Conservation (phyloP, 1,139 yeast species). For the Candida tunisiensis region DNA sequence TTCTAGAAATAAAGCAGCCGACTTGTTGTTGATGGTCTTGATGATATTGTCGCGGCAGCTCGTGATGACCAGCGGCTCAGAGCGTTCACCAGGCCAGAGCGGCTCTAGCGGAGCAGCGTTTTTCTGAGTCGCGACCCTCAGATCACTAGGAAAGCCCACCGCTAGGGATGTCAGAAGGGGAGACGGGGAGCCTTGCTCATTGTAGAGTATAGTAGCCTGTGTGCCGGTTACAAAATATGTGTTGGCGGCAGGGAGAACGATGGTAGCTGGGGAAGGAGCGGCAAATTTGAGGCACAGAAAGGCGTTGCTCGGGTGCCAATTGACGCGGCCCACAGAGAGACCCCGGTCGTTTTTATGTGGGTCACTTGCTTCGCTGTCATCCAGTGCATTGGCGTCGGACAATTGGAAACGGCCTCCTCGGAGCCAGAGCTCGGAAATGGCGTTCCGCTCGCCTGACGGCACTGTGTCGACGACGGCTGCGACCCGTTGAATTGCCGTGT, state of each 20-base stretch:
- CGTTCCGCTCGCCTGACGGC: no score
- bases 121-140: constrained; percentile 9
- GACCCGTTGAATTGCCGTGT: no score
- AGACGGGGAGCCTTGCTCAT: constrained; percentile 3
- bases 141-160: constrained; percentile 9
- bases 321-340: no score
- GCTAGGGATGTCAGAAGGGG: constrained; percentile 5
- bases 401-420: no score
- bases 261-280: no score
- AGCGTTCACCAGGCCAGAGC: constrained; percentile 9
- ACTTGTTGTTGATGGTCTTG: constrained; percentile 28
- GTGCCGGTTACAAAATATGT: constrained; percentile 17
- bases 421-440: no score
- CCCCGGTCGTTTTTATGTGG: no score
- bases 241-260: constrained; percentile 19
- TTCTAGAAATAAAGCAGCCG: constrained; percentile 38
- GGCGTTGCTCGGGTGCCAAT: no score
- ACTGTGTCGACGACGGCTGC: no score
- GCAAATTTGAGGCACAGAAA: no score
- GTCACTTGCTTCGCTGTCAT: no score
- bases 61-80: constrained; percentile 23
- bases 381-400: no score
- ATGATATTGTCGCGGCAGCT: constrained; percentile 33
- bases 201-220: constrained; percentile 10
- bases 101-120: constrained; percentile 14